Conservation (phyloP, 164 flowering plant species). For the Vitis labrusca region DNA sequence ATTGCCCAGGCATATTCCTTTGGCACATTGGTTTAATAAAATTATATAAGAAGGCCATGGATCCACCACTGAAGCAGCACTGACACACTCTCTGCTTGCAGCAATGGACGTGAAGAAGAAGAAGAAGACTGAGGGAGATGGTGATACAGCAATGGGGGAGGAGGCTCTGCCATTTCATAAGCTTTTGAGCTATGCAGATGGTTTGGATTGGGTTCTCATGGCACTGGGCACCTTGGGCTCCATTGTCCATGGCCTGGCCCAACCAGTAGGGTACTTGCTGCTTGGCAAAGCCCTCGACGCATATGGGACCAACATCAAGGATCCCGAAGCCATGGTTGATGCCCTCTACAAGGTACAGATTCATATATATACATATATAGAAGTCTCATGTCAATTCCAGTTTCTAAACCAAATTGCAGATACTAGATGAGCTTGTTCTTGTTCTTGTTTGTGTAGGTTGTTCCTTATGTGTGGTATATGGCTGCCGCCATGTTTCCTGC, state of each 20-base stretch:
- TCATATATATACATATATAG: neutral
- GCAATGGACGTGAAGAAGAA: neutral
- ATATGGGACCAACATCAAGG: slow-evolving; percentile 47
- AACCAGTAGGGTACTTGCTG: slow-evolving; percentile 61
- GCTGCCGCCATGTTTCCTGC: slow-evolving; percentile 74
- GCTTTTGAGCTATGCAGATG: slow-evolving; percentile 68
- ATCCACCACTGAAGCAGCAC: too few species aligned
- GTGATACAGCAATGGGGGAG: too few species aligned
- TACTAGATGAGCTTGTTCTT: neutral
- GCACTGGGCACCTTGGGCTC: slow-evolving; percentile 64
- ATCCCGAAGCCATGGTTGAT: slow-evolving; percentile 52
- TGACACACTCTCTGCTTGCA: too few species aligned
- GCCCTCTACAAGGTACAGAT: slow-evolving; percentile 51
- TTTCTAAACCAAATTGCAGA: neutral
- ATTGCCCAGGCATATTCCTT: too few species aligned
- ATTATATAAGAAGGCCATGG: too few species aligned
- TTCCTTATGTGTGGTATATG: slow-evolving; percentile 79
- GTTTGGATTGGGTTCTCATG: slow-evolving; percentile 62
- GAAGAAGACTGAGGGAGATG: neutral
- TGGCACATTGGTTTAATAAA: too few species aligned
- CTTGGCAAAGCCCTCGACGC: slow-evolving; percentile 74
- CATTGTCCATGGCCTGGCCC: slow-evolving; percentile 64
- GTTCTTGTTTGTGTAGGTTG: slow-evolving; percentile 39
- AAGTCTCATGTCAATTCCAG: neutral
- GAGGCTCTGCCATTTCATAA: slow-evolving; percentile 31